Conservation (phyloP, 139 green algal genomes). For the Zygnema cylindricum region DNA sequence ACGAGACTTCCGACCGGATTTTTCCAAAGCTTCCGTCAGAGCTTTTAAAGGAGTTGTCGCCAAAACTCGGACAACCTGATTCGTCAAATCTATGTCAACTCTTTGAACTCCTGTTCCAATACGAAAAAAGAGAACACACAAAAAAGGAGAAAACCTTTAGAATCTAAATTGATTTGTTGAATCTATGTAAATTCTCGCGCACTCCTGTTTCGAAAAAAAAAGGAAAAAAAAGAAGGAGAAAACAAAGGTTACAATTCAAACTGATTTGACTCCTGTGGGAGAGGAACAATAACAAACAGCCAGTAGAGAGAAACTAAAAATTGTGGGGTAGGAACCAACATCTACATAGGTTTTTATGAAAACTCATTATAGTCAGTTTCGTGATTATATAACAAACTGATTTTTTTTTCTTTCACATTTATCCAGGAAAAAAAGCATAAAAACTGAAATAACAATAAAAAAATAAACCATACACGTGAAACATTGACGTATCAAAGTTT, state of each 20-base stretch:
- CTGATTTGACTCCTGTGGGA: neutral
- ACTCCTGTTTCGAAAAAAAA: too few relatives aligned
- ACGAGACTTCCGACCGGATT: conserved; percentile 44
- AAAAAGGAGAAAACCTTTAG: neutral
- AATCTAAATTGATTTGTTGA: too few relatives aligned
- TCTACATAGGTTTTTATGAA: too few relatives aligned
- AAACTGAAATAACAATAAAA: too few relatives aligned
- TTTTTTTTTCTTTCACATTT: too few relatives aligned
- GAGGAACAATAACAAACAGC: neutral
- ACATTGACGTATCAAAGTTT: too few relatives aligned
- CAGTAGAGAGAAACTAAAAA: conserved; percentile 1
- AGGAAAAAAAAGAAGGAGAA: neutral
- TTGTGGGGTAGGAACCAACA: too few relatives aligned
- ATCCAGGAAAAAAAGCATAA: too few relatives aligned
- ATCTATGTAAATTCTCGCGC: too few relatives aligned
- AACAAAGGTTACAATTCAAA: neutral
- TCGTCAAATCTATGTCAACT: conserved; percentile 31
- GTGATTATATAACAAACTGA: too few relatives aligned
- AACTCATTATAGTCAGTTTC: too few relatives aligned
- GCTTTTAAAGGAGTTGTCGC: conserved; percentile 28
- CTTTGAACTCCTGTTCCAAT: conserved; percentile 22
- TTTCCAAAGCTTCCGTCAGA: conserved; percentile 31
- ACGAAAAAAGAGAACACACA: neutral
- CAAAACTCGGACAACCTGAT: conserved; percentile 51
- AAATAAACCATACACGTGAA: too few relatives aligned